Percentiles rank a stretch among this genome's conserved stretches.
phyloP scores from a whole-genome alignment of 2,329 filamentous ascomycete species.

The Coniochaeta sp. region DNA sequence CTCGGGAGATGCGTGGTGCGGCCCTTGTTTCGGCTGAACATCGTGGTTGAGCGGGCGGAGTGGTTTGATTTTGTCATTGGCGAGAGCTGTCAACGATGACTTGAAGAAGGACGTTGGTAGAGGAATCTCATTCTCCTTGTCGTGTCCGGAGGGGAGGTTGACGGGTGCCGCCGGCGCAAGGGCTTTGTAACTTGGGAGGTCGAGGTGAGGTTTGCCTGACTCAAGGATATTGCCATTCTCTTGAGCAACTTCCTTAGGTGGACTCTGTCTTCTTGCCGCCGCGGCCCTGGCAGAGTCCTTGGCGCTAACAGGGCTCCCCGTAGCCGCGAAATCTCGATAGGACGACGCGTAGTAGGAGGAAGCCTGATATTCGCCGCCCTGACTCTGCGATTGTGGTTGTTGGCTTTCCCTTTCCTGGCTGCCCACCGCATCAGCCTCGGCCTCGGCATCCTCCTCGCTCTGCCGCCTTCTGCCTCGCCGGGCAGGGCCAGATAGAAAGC shows the following conservation, averaged over 20 bases:
- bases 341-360: constrained; percentile 36
- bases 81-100: constrained; percentile 47
- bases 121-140: constrained; percentile 77
- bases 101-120: constrained; percentile 52
- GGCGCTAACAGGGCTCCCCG: constrained; percentile 51
- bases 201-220: constrained; percentile 20
- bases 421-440: constrained; percentile 31
- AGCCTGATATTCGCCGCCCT: constrained; percentile 12
- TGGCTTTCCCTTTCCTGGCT: constrained; percentile 36
- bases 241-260: neutral
- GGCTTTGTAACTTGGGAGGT: constrained; percentile 43
- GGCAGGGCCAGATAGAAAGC: constrained; percentile 73
- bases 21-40: constrained; percentile 24
- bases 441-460: constrained; percentile 58
- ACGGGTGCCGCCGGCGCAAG: constrained; percentile 36
- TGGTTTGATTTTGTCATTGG: constrained; percentile 44
- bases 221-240: constrained; percentile 11
- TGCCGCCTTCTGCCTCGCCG: constrained; percentile 61
- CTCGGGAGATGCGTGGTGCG: constrained; percentile 40
- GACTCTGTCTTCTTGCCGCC: constrained; percentile 25
- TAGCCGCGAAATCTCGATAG: constrained; percentile 41
- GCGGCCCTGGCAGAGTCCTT: constrained; percentile 33
- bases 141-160: constrained; percentile 54
- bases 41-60: constrained; percentile 41
- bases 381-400: constrained; percentile 15